These are phyloP conservation scores for Juncus effusus DNA, from an alignment of 176 grass and related monocot genomes.

Conservation along the genomic window DNA sequence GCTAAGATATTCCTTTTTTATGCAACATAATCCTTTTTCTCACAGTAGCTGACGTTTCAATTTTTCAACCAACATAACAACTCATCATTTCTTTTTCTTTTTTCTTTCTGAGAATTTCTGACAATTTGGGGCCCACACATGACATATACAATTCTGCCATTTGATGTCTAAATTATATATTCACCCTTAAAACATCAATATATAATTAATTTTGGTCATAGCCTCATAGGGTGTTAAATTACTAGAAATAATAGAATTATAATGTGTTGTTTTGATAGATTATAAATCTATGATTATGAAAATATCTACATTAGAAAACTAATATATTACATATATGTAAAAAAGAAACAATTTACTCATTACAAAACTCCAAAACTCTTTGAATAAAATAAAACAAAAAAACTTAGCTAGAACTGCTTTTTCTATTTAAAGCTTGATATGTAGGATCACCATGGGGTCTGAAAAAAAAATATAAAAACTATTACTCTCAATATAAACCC, in stretches of 20 bases:
- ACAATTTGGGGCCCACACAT: slow-evolving; percentile 9
- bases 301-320: too few species aligned
- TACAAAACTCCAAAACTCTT: too few species aligned
- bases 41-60: slow-evolving; percentile 31
- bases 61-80: slow-evolving; percentile 26
- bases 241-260: too few species aligned
- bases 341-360: too few species aligned
- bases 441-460: slow-evolving; percentile 64
- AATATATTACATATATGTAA: too few species aligned
- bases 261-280: background rate
- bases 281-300: too few species aligned
- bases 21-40: slow-evolving; percentile 16
- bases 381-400: too few species aligned
- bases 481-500: background rate
- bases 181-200: too few species aligned
- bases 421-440: slow-evolving; percentile 45
- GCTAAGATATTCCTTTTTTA: too few species aligned
- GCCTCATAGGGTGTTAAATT: too few species aligned
- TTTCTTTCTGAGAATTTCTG: slow-evolving; percentile 18
- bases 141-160: slow-evolving; percentile 5
- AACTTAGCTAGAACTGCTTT: slow-evolving; percentile 32
- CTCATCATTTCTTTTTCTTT: background rate
- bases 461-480: slow-evolving; percentile 28
- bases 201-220: too few species aligned
- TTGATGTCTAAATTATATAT: too few species aligned